Evolutionary conservation across 2,329 filamentous ascomycete species (phyloP).

Genomic region (Hypoxylon sp.): DNA sequence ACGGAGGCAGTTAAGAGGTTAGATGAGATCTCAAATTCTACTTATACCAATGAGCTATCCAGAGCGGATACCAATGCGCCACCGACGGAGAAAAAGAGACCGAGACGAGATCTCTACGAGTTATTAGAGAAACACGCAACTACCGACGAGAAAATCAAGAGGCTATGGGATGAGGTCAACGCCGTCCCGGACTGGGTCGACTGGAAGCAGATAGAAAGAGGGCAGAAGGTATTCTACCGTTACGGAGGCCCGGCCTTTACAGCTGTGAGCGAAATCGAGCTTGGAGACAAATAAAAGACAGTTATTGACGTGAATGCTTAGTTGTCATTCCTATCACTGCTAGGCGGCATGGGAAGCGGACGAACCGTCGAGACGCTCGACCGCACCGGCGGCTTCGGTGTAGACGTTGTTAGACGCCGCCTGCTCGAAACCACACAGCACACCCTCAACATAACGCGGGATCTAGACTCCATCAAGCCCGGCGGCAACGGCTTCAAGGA

Average conservation of each 20-base stretch:
- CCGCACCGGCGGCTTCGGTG: conserved; percentile 79
- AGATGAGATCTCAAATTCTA: conserved; percentile 68
- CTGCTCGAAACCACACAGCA: conserved; percentile 79
- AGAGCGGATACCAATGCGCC: conserved; percentile 35
- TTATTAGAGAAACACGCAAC: conserved; percentile 69
- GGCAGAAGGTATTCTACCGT: conserved; percentile 81
- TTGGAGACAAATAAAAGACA: conserved; percentile 1
- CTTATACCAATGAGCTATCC: conserved; percentile 40
- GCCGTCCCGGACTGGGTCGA: conserved; percentile 80
- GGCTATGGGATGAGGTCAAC: conserved; percentile 75
- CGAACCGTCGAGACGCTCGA: conserved; percentile 79
- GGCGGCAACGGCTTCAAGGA: conserved; percentile 74
- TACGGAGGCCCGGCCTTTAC: conserved; percentile 77
- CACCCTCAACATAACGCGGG: conserved; percentile 76
- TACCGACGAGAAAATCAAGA: conserved; percentile 64
- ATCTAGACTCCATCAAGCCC: conserved; percentile 73
- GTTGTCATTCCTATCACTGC: conserved; percentile 68
- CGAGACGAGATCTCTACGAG: conserved; percentile 69
- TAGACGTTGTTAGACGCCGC: conserved; percentile 73
- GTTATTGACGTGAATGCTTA: conserved; percentile 14
- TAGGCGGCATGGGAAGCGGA: conserved; percentile 78
- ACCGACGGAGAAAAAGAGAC: conserved; percentile 48
- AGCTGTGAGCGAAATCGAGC: conserved; percentile 54
- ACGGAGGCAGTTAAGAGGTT: conserved; percentile 74
- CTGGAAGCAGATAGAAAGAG: conserved; percentile 79